A percentile compares a stretch with the other conserved stretches of the same genome.
phyloP scores from a whole-genome alignment of 2,329 filamentous ascomycete genomes.

The Aspergillus sp. region DNA sequence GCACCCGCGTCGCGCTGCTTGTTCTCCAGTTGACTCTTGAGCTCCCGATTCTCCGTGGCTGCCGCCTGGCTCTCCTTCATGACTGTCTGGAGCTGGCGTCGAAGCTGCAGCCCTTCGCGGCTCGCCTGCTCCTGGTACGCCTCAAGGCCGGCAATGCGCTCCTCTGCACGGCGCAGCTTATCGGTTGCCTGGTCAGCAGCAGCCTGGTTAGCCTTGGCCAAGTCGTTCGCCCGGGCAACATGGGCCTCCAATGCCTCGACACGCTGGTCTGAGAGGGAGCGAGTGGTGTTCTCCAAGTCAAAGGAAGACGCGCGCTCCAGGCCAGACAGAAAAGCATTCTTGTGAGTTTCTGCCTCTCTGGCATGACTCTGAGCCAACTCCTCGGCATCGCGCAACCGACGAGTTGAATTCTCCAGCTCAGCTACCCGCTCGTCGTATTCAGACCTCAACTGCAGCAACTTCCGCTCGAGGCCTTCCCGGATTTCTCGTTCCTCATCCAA shows the following conservation, averaged over 20 bases:
- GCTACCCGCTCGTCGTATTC: conserved; percentile 75
- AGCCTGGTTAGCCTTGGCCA: conserved; percentile 82
- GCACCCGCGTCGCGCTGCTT: conserved; percentile 94
- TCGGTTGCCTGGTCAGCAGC: conserved; percentile 83
- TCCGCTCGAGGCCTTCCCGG: conserved; percentile 67
- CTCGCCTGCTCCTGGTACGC: conserved; percentile 97
- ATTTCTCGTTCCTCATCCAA: conserved; percentile 69
- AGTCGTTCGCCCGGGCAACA: conserved; percentile 64
- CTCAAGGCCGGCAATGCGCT: conserved; percentile 91
- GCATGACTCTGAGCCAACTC: conserved; percentile 82
- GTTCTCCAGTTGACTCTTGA: conserved; percentile 73
- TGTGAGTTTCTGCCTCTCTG: conserved; percentile 78
- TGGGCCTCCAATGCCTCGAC: conserved; percentile 71
- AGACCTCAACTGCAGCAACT: conserved; percentile 66
- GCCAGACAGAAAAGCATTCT: conserved; percentile 72
- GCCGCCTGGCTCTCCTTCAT: conserved; percentile 78
- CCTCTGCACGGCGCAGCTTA: conserved; percentile 85
- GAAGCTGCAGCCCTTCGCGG: conserved; percentile 80
- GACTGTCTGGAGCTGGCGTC: conserved; percentile 79
- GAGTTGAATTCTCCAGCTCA: conserved; percentile 67
- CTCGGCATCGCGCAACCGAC: conserved; percentile 76
- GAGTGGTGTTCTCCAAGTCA: conserved; percentile 30
- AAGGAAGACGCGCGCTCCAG: conserved; percentile 62
- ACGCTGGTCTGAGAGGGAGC: conserved; percentile 46
- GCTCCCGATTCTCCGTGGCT: conserved; percentile 70